Evolutionary conservation across 495 filamentous ascomycete genomes (phyloP).

Genomic region (Neurospora sp.): DNA sequence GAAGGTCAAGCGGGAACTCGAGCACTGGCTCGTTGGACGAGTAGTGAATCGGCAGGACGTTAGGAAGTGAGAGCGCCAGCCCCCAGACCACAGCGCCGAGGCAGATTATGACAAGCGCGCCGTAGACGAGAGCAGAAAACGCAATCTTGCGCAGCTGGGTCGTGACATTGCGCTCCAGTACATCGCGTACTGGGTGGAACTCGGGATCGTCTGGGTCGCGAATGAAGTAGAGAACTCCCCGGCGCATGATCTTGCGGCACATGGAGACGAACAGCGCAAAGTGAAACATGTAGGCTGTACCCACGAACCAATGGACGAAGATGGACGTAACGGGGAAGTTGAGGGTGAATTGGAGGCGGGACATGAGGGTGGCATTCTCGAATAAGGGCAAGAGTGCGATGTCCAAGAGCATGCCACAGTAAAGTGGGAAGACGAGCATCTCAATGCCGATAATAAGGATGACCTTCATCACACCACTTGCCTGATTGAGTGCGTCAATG

Average conservation of each 20-base stretch:
- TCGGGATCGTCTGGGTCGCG: constrained; percentile 97
- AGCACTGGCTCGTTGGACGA: constrained; percentile 80
- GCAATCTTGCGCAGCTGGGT: constrained; percentile 94
- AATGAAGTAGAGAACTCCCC: constrained; percentile 94
- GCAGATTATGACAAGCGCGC: constrained; percentile 82
- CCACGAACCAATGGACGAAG: constrained; percentile 98
- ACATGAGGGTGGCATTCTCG: constrained; percentile 60
- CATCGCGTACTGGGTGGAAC: constrained; percentile 95
- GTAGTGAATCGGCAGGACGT: constrained; percentile 84
- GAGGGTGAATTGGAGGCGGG: constrained; percentile 64
- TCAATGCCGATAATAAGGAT: constrained; percentile 98
- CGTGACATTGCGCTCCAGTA: constrained; percentile 84
- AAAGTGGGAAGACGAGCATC: constrained; percentile 95
- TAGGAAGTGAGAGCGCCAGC: constrained; percentile 52
- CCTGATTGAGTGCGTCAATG: constrained; percentile 80
- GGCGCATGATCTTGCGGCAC: constrained; percentile 95
- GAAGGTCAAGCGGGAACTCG: constrained; percentile 86
- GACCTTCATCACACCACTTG: constrained; percentile 94
- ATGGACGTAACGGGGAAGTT: constrained; percentile 73
- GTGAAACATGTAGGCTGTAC: constrained; percentile 99
- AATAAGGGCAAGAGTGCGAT: constrained; percentile 84
- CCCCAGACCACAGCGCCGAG: constrained; percentile 94
- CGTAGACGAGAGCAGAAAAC: constrained; percentile 93
- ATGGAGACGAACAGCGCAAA: constrained; percentile 98
- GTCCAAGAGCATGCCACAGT: constrained; percentile 88